Base-by-base conservation (phyloP, 352 stramenopile species). In the Elongisporangium undulatum region DNA sequence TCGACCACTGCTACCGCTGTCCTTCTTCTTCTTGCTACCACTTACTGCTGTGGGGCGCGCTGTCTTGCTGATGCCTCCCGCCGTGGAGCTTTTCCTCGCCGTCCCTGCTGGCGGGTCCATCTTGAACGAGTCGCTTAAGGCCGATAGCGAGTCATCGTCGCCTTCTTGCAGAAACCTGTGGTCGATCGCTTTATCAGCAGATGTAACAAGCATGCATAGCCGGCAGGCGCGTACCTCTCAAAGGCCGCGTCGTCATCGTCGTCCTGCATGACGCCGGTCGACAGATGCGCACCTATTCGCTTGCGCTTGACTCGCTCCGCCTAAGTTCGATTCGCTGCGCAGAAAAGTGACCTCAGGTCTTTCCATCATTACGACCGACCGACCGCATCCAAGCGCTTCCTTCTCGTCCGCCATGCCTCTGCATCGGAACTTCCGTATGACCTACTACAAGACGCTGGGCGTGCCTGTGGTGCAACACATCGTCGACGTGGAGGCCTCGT, bases 401-500 rank as follows among this genome's bases (percentile, higher is more conserved):
- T 17, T 45, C 6, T 45, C 12, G 34, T 45, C 34, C 9, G 34
- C 1, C 13, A 92, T 92, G 84, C 63, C 82, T 58, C 61, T 89
- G 52, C 89, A 66, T 59, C 68, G 76, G 56, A 94, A 94, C 66
- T 91, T 94, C 67, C 82, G 82, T 49, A 90, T 80, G 66, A 92
- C 82, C 41, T 94, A 94, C 65, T 94, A 94, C 69, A 94, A 94
- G 74, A 94, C 81, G 64, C 71, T 94, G 53, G 85, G 85, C 50
- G 85, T 94, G 58, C 85, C 85, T 8, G 80, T 94, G 49, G 79
- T 92, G 65, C 85, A 90, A 68, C 79, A 90, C 61, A 88, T 92
- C 64, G 82, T 90, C 49, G 80, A 94, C 48, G 69, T 89, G 29
- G 85, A 94, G 21, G 85, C 82, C 1, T 90, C 78, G 29, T 92